Conservation (phyloP, 192 early-diverging fungal genomes). For the Mortierella antarctica region DNA sequence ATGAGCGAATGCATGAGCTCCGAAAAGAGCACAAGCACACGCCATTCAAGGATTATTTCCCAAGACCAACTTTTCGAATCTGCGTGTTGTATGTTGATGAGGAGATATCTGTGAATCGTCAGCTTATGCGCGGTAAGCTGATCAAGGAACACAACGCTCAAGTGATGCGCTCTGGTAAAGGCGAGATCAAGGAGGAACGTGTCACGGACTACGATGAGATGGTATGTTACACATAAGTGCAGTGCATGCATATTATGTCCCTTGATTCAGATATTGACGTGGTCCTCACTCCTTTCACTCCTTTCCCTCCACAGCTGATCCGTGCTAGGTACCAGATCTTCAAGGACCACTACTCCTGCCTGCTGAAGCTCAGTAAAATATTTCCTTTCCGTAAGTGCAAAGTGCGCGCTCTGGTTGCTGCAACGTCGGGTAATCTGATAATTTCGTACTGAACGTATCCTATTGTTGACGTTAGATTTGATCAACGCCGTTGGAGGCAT, state of each 20-base stretch:
- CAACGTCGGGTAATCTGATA: not conserved
- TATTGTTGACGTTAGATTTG: conserved; percentile 44
- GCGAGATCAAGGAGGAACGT: conserved; percentile 63
- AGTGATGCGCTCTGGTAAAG: conserved; percentile 62
- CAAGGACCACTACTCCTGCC: conserved; percentile 66
- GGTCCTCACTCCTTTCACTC: not conserved
- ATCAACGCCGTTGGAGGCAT: conserved; percentile 68
- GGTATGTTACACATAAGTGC: conserved; percentile 26
- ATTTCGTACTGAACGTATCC: not conserved
- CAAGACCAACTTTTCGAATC: conserved; percentile 67
- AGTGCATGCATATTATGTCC: not conserved
- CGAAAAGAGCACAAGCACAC: conserved; percentile 63
- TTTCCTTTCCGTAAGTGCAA: conserved; percentile 68
- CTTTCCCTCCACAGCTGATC: conserved; percentile 49
- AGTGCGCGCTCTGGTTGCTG: not conserved
- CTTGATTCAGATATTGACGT: not conserved
- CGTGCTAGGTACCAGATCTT: conserved; percentile 67
- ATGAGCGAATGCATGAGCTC: conserved; percentile 67
- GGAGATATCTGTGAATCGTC: conserved; percentile 65
- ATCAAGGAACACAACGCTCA: conserved; percentile 64
- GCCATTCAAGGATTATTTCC: conserved; percentile 60
- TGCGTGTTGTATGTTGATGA: conserved; percentile 69
- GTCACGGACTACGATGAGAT: conserved; percentile 67
- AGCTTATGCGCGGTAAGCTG: conserved; percentile 57
- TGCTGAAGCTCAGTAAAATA: conserved; percentile 64